A percentile compares a stretch with the other conserved stretches of the same genome.
These are phyloP conservation scores for Citropsis articulata DNA, from an alignment of 345 rosid species.

Conservation along the genomic window DNA sequence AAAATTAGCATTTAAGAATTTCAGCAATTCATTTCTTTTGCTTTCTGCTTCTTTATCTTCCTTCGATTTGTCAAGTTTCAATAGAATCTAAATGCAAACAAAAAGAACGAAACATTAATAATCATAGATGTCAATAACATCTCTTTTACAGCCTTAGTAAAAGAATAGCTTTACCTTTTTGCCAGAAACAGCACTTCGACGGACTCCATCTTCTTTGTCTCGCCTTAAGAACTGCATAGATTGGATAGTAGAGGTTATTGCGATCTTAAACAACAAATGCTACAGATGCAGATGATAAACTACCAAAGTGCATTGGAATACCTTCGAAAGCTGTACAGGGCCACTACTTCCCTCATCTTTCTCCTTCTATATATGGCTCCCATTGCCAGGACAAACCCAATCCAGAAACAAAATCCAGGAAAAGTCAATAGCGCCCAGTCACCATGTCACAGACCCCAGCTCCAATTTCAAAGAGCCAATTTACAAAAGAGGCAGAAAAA, in stretches of 20 bases:
- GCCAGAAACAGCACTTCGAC: slow-evolving; percentile 96
- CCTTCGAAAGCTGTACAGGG: slow-evolving; percentile 97
- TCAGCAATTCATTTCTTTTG: slow-evolving; percentile 84
- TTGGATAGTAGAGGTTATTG: not conserved
- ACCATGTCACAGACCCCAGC: slow-evolving; percentile 88
- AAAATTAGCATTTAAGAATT: slow-evolving; percentile 94
- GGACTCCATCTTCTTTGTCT: slow-evolving; percentile 72
- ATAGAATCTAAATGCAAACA: slow-evolving; percentile 53
- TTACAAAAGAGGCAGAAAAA: slow-evolving; percentile 62
- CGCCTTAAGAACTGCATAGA: slow-evolving; percentile 69
- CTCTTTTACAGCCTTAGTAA: not conserved
- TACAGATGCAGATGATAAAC: not conserved
- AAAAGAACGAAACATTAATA: not conserved
- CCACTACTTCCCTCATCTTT: slow-evolving; percentile 67
- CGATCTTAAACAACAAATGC: not conserved
- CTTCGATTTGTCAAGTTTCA: slow-evolving; percentile 91
- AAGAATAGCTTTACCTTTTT: slow-evolving; percentile 56
- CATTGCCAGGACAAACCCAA: slow-evolving; percentile 64
- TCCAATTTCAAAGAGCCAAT: slow-evolving; percentile 94
- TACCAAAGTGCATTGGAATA: slow-evolving; percentile 18
- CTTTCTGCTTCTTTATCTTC: slow-evolving; percentile 92
- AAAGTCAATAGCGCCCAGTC: slow-evolving; percentile 56
- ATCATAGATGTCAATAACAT: not conserved
- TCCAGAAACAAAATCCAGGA: slow-evolving; percentile 55
- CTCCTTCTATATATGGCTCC: slow-evolving; percentile 76